Evolutionary conservation across 805 yeast species (phyloP).

Genomic region (Saccharomycopsis malanga): DNA sequence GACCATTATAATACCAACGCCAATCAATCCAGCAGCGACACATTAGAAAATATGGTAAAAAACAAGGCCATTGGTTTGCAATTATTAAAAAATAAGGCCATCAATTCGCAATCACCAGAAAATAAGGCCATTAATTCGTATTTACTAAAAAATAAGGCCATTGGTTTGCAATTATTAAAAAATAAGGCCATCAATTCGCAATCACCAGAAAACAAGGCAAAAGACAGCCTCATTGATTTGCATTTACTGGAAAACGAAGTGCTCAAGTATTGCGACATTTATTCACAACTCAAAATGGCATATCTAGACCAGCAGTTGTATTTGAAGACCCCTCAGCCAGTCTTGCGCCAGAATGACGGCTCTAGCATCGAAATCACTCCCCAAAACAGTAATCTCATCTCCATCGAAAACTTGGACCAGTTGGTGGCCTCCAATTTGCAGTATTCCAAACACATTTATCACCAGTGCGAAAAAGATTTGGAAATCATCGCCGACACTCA

Average conservation of each 20-base stretch:
- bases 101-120: too few species aligned
- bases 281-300: constrained; percentile 86
- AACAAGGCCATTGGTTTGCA: too few species aligned
- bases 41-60: too few species aligned
- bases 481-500: constrained; percentile 58
- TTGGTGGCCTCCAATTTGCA: constrained; percentile 9
- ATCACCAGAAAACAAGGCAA: constrained; percentile 8
- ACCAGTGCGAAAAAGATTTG: constrained; percentile 51
- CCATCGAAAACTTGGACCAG: constrained; percentile 15
- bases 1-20: constrained; percentile 41
- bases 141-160: not conserved
- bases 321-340: constrained; percentile 28
- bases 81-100: too few species aligned
- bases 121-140: not conserved
- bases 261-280: constrained; percentile 65
- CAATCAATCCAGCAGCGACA: not conserved
- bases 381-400: constrained; percentile 14
- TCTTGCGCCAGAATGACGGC: not conserved
- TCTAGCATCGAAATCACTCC: not conserved
- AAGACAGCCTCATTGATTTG: constrained; percentile 11
- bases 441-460: constrained; percentile 40
- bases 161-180: not conserved
- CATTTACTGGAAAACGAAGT: constrained; percentile 46
- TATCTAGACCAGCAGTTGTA: constrained; percentile 79
- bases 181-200: not conserved